Base-by-base conservation (phyloP, 129 eudicot species). In the Flaveria brownii region DNA sequence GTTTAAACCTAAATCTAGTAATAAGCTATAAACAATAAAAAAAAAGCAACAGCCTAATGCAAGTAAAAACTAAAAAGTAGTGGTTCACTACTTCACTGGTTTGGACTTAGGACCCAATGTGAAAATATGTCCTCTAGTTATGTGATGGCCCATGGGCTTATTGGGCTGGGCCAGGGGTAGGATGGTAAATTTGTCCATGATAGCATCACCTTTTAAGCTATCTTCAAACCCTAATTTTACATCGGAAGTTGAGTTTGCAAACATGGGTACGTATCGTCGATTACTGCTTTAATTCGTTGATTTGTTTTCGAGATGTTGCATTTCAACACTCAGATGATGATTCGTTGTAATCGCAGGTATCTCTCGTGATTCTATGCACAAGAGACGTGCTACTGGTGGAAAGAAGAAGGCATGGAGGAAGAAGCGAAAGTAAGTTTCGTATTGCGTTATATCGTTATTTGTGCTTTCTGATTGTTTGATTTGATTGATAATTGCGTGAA, bases 371-470 rank as follows among this genome's bases (percentile, higher is more conserved):
- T 87, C 90, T 0, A 88, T 88, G 97, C 97, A 91, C 87, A 89
- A 91, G 82, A 85, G 95, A 80, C 97, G 95, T 77, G 97, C 95
- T n/a, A 91, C 97, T 72, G 97, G 97, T 73, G 97, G 97, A n/a
- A 91, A 91, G 85, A 88, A 91, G 92, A 91, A 91, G 87, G 92
- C 95, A 0, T 88, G 97, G 97, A 91, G 97, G 82, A 91, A 91
- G 96, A 91, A 91, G 96, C 82, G 96, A 85, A 91, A 91, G 97
- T 91, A 87, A 80, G 7, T 54, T 55, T 41, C 30, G 20, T 16
- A 9, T 22, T 33, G 17, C 25, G 22, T 33, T 33, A 33, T 33
- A 4, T 5, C 39, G 39, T 33, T 33, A 33, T 5, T 33, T 33
- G 6, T 33, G 6, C 39, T 25, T 43, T 46, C 42, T 56, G 52